A percentile compares a stretch with the other conserved stretches of the same genome.
phyloP scores from a whole-genome alignment of 768 basidiomycete species.

The Tricholoma matsutake region DNA sequence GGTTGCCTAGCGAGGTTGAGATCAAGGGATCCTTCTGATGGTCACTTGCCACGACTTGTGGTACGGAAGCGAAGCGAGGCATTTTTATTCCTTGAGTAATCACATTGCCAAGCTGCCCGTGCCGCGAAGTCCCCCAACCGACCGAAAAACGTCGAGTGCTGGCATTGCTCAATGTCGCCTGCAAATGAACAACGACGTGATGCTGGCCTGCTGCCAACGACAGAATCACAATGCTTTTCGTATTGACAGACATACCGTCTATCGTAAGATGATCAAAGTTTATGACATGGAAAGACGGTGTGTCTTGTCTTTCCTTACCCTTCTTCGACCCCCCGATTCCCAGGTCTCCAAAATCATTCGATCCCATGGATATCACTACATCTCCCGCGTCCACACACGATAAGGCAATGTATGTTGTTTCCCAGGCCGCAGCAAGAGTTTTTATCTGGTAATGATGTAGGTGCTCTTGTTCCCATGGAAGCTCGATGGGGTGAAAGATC shows the following conservation, averaged over 20 bases:
- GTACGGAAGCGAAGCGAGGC: conserved; percentile 28
- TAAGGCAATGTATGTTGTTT: conserved; percentile 75
- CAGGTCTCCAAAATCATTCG: conserved; percentile 81
- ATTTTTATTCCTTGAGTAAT: conserved; percentile 18
- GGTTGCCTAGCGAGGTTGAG: conserved; percentile 38
- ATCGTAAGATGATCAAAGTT: conserved; percentile 37
- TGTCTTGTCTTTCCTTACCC: conserved; percentile 13
- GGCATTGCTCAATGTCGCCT: conserved; percentile 19
- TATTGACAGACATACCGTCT: conserved; percentile 19
- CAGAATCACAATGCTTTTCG: conserved; percentile 31
- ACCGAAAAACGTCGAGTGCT: conserved; percentile 31
- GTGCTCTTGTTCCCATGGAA: conserved; percentile 34
- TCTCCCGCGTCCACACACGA: conserved; percentile 41
- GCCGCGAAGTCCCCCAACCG: conserved; percentile 85
- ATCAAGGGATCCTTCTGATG: conserved; percentile 27
- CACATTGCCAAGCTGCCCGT: conserved; percentile 73
- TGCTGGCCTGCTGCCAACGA: conserved; percentile 64
- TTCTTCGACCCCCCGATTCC: conserved; percentile 44
- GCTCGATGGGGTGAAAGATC: conserved; percentile 47
- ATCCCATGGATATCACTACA: conserved; percentile 73
- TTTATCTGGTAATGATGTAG: conserved; percentile 42
- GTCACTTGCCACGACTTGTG: conserved; percentile 33
- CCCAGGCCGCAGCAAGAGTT: conserved; percentile 71
- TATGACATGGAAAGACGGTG: conserved; percentile 37
- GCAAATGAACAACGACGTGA: conserved; percentile 58